Base-by-base conservation (phyloP, 1,139 yeast genomes). In the Zygosaccharomyces sapae region DNA sequence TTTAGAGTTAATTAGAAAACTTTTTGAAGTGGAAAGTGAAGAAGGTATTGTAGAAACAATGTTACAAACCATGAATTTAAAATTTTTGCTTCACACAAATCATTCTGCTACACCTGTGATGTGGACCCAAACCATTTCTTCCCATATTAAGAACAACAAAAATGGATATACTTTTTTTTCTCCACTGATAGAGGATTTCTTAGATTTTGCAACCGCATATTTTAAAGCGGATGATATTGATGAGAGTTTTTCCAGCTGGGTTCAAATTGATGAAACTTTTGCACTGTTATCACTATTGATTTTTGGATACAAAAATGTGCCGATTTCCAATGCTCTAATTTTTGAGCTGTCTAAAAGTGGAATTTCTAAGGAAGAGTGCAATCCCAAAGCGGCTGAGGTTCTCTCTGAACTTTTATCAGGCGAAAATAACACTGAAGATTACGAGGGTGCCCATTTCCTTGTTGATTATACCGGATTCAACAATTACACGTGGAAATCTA, bases 11-110 rank as follows among this genome's bases (percentile, higher is more conserved):
- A 60, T 84, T 27, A 54, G 69, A 18, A 67, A 70, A 6, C 62
- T 84, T 19, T 80, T 80, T 56, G 81, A 76, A 50, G 68, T 74
- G 19, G 70, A 68, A 36, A 72, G 83, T 3, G 94, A 85, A 61
- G 86, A 86, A 12, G 76, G 70, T 3, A 66, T 86, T 13, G 75
- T 76, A 44, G 76, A 78, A 50, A 72, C 66, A 0, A 65, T 79
- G 1, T 56, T 73, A 22, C 86, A 82, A 55, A 73, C 81, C 0
- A 66, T 80, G 30, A 73, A 74, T 51, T 63, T 83, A 48, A 69
- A 70, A 43, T 55, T 79, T 5, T 53, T 81, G 30, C 61, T 75
- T 10, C 67, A 69, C 48, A 29, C 60, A 10, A 56, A 67, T 66
- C 61, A 47, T 4, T 47, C 56, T 54, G 52, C 58, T 48, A 35